Evolutionary conservation across 148 eudicot genomes (phyloP), one percentile per base, ranked within the genome.

Genomic region (Amaranthus hypochondriacus): DNA sequence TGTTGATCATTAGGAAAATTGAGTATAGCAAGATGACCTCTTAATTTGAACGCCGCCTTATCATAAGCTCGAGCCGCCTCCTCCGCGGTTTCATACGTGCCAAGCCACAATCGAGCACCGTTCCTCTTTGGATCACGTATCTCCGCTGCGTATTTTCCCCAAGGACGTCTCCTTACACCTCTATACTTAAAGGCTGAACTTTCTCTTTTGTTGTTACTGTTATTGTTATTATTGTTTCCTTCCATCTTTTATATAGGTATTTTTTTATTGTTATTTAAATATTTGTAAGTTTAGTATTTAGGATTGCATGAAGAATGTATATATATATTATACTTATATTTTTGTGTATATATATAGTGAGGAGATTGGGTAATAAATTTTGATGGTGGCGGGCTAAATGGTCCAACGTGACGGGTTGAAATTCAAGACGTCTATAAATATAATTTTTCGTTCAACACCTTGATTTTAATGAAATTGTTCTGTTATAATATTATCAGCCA

Each of bases 121-220:
- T 81, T 79, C 52, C 80, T 75, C 67, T 76, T 81, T 0, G 82
- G 81, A 47, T 84, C 86, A 5, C 86, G 79, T 39, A 84, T 84
- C 48, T 84, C 86, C 0, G 86, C 86, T 4, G 86, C 86, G 3
- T 65, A 83, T 28, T 83, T 83, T 5, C 86, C 86, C 86, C 86
- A 83, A 2, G 83, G 84, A 3, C 83, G 81, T 74, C 81, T 48
- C 5, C 86, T 59, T 1, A 83, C 86, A 2, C 86, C 86, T 72
- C 86, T 80, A 62, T 63, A 86, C 73, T 65, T 84, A 3, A 74
- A 71, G 4, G 68, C 72, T 1, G 80, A 50, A 6, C 43, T 71
- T 52, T 48, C 71, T 65, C 18, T 56, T 44, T n/a, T 77, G 6
- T 28, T 49, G 39, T 73, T 52, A 11, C 67, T 62, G 48, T 79